Conservation (phyloP, 169 alveolate genomes). For the Cryptosporidium andersoni region DNA sequence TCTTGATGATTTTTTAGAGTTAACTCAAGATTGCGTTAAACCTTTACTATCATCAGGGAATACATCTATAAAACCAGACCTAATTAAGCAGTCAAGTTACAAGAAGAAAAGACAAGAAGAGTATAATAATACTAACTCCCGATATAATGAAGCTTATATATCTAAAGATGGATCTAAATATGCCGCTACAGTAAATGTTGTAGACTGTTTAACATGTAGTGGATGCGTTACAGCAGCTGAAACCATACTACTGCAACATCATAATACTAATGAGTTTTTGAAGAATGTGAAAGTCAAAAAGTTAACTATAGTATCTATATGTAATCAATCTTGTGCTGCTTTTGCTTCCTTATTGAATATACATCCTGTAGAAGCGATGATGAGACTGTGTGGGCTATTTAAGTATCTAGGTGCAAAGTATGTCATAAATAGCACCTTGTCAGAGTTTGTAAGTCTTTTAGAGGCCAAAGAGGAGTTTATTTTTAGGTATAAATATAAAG, state of each 20-base stretch:
- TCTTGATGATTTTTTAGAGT: conserved; percentile 85
- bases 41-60: conserved; percentile 77
- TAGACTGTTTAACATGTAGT: conserved; percentile 91
- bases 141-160: conserved; percentile 14
- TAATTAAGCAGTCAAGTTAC: conserved; percentile 24
- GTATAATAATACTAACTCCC: neutral
- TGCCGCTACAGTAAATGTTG: conserved; percentile 81
- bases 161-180: too few species aligned
- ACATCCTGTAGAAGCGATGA: conserved; percentile 68
- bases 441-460: conserved; percentile 72
- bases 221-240: conserved; percentile 94
- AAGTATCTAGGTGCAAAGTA: conserved; percentile 75
- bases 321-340: conserved; percentile 86
- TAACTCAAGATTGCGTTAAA: conserved; percentile 86
- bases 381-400: conserved; percentile 73
- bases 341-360: conserved; percentile 77
- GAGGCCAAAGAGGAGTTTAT: conserved; percentile 73
- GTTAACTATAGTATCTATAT: conserved; percentile 81
- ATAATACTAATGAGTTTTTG: conserved; percentile 81
- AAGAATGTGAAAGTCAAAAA: conserved; percentile 71
- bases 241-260: conserved; percentile 83
- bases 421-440: conserved; percentile 73
- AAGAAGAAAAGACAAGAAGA: neutral
- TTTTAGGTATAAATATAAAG: conserved; percentile 40
- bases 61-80: conserved; percentile 39